These are phyloP conservation scores for Pistacia atlantica DNA, from an alignment of 345 rosid species.

Conservation along the genomic window DNA sequence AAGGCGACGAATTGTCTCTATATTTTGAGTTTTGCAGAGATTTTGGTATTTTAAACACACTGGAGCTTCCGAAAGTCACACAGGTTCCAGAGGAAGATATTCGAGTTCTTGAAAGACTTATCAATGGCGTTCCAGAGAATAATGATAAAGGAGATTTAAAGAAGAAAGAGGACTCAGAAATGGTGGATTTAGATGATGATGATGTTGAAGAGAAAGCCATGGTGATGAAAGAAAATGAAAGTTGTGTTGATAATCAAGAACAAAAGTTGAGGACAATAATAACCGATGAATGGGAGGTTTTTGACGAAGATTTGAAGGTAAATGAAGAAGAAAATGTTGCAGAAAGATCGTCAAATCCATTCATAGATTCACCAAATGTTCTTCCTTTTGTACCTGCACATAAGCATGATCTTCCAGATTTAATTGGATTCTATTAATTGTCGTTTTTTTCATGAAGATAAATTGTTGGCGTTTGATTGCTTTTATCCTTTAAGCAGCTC, in stretches of 20 bases:
- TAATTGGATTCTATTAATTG: slow-evolving; percentile 39
- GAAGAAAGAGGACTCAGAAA: neutral
- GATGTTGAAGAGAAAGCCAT: neutral
- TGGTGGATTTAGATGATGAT: neutral
- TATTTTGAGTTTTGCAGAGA: slow-evolving; percentile 57
- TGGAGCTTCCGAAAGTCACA: slow-evolving; percentile 46
- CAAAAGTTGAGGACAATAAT: slow-evolving; percentile 35
- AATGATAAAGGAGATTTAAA: neutral
- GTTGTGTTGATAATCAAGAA: neutral
- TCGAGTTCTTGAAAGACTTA: slow-evolving; percentile 44
- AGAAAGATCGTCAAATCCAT: slow-evolving; percentile 12
- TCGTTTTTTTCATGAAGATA: neutral
- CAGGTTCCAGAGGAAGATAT: slow-evolving; percentile 52
- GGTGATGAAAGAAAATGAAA: slow-evolving; percentile 22
- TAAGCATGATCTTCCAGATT: slow-evolving; percentile 48
- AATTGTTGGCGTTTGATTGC: neutral
- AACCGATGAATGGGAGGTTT: slow-evolving; percentile 63
- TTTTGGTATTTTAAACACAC: slow-evolving; percentile 53
- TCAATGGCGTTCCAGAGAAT: slow-evolving; percentile 29
- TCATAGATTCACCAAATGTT: slow-evolving; percentile 1
- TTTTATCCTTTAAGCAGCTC: neutral
- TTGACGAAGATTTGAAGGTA: slow-evolving; percentile 40
- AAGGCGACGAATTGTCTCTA: slow-evolving; percentile 42
- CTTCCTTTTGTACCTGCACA: slow-evolving; percentile 21
- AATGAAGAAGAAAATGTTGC: neutral